Percentiles rank a stretch among this genome's conserved stretches.
Conservation (phyloP, 345 rosid genomes). For the Eucalyptus victrix region DNA sequence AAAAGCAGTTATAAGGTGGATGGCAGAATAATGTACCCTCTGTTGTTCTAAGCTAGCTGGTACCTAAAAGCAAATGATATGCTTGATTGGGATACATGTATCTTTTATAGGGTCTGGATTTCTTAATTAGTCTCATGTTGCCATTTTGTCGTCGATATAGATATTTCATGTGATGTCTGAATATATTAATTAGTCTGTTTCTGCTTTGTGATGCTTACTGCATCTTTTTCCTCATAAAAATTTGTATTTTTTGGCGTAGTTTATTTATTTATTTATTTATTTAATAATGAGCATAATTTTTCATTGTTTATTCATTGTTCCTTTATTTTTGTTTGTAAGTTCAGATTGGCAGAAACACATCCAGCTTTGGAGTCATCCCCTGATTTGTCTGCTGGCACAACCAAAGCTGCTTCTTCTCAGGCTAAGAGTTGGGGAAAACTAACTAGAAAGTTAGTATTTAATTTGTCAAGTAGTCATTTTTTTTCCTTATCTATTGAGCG, state of each 20-base stretch:
- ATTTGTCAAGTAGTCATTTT: background rate
- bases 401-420: constrained; percentile 20
- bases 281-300: background rate
- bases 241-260: background rate
- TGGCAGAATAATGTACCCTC: background rate
- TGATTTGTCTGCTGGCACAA: constrained; percentile 1
- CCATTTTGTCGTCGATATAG: background rate
- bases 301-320: background rate
- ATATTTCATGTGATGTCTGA: background rate
- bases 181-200: background rate
- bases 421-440: constrained; percentile 54
- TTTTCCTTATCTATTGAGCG: background rate
- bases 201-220: background rate
- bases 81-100: background rate
- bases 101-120: background rate
- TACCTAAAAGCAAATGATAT: background rate
- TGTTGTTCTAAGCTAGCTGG: background rate
- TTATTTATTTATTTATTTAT: background rate
- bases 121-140: background rate
- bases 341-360: background rate
- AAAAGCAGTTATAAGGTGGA: background rate
- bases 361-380: background rate
- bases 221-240: background rate
- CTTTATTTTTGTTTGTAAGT: background rate
- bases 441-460: constrained; percentile 61